phyloP scores from a whole-genome alignment of 2,329 filamentous ascomycete genomes.

The Sporothrix brasiliensis region DNA sequence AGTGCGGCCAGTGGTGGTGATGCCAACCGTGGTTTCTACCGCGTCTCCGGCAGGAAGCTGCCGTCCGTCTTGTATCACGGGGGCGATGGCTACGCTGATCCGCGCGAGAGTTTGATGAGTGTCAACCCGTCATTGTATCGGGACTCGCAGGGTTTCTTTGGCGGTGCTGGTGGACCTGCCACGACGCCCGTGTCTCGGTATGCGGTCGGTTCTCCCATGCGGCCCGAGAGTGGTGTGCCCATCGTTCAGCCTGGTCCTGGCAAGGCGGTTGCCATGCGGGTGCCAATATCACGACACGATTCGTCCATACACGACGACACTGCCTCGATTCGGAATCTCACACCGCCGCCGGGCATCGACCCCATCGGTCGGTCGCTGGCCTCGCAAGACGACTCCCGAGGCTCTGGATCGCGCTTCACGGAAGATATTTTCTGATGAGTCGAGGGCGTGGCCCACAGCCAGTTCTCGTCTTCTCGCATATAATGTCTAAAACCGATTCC shows the following conservation, averaged over 20 bases:
- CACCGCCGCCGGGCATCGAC: constrained; percentile 32
- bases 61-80: constrained; percentile 64
- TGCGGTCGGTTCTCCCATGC: constrained; percentile 61
- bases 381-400: constrained; percentile 36
- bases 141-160: constrained; percentile 41
- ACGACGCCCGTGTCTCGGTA: constrained; percentile 43
- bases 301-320: constrained; percentile 48
- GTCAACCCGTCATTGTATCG: constrained; percentile 34
- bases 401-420: constrained; percentile 37
- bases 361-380: constrained; percentile 35
- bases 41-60: constrained; percentile 66
- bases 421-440: constrained; percentile 33
- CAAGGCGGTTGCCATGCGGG: constrained; percentile 45
- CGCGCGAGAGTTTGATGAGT: constrained; percentile 38
- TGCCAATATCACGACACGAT: constrained; percentile 60
- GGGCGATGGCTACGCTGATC: constrained; percentile 60
- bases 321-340: constrained; percentile 23
- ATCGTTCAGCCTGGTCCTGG: constrained; percentile 67
- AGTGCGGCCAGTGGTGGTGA: constrained; percentile 16
- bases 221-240: constrained; percentile 62
- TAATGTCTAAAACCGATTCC: constrained; percentile 12
- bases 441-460: background rate
- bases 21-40: constrained; percentile 62
- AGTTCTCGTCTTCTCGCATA: background rate
- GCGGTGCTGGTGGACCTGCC: constrained; percentile 39